Percentiles rank a stretch among this genome's conserved stretches.
These are phyloP conservation scores for Phytopythium montanum DNA, from an alignment of 352 stramenopile species.

Conservation along the genomic window DNA sequence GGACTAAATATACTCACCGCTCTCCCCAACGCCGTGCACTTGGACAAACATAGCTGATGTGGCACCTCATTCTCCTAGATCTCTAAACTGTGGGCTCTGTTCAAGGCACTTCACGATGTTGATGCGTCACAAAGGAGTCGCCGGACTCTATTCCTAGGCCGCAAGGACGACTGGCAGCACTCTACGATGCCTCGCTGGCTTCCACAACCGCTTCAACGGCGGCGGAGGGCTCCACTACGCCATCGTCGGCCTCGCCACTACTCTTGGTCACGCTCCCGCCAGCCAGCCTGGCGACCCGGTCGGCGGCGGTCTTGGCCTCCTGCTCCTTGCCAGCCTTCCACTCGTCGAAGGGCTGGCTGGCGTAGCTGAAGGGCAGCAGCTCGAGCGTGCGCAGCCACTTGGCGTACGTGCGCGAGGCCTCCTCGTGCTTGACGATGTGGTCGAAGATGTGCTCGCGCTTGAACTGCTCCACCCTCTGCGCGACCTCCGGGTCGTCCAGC, in stretches of 20 bases:
- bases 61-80: background rate
- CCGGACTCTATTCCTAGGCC: background rate
- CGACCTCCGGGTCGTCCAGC: conserved; percentile 50
- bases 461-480: conserved; percentile 61
- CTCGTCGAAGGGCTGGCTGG: conserved; percentile 42
- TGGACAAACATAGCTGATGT: background rate
- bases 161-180: background rate
- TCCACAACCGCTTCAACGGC: background rate
- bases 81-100: background rate
- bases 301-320: conserved; percentile 26
- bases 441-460: conserved; percentile 77
- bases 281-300: conserved; percentile 26
- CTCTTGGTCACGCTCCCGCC: background rate
- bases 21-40: background rate
- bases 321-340: conserved; percentile 83
- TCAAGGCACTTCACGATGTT: too few species aligned
- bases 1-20: background rate
- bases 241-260: background rate
- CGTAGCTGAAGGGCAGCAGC: conserved; percentile 67
- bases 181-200: background rate
- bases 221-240: background rate
- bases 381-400: conserved; percentile 79
- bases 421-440: conserved; percentile 83
- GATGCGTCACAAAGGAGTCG: background rate
- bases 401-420: conserved; percentile 68